Conservation (phyloP, 164 flowering plant species). For the Aristolochia fimbriata region DNA sequence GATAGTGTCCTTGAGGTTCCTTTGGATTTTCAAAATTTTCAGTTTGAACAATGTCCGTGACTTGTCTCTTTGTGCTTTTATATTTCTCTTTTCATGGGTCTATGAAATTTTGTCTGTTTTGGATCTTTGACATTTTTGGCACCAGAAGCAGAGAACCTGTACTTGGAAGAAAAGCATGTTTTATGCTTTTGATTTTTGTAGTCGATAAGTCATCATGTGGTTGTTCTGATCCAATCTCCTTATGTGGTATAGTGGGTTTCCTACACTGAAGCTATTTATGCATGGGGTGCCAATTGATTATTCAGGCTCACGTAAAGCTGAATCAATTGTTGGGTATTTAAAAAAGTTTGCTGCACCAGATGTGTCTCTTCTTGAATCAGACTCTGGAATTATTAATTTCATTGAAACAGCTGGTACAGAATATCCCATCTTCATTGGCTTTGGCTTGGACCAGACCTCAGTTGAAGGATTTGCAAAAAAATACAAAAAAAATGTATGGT, state of each 20-base stretch:
- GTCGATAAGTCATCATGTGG: no score
- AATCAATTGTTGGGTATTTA: slow-evolving; percentile 66
- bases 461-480: slow-evolving; percentile 47
- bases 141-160: no score
- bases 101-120: no score
- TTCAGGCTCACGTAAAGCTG: slow-evolving; percentile 82
- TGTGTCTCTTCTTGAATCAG: slow-evolving; percentile 74
- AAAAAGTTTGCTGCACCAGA: slow-evolving; percentile 91
- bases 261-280: slow-evolving; percentile 72
- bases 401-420: slow-evolving; percentile 60
- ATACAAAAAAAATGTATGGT: slow-evolving; percentile 95
- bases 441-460: slow-evolving; percentile 69
- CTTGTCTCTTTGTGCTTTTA: no score
- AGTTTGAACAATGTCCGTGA: no score
- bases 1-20: no score
- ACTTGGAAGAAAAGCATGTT: no score
- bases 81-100: no score
- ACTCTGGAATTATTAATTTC: slow-evolving; percentile 52
- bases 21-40: no score
- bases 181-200: no score
- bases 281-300: slow-evolving; percentile 80
- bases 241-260: slow-evolving; percentile 65
- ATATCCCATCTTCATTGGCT: slow-evolving; percentile 83
- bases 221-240: no score
- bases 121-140: no score